A percentile compares a stretch with the other conserved stretches of the same genome.
Evolutionary conservation across 352 stramenopile species (phyloP).

Genomic region (Peronospora belbahrii): DNA sequence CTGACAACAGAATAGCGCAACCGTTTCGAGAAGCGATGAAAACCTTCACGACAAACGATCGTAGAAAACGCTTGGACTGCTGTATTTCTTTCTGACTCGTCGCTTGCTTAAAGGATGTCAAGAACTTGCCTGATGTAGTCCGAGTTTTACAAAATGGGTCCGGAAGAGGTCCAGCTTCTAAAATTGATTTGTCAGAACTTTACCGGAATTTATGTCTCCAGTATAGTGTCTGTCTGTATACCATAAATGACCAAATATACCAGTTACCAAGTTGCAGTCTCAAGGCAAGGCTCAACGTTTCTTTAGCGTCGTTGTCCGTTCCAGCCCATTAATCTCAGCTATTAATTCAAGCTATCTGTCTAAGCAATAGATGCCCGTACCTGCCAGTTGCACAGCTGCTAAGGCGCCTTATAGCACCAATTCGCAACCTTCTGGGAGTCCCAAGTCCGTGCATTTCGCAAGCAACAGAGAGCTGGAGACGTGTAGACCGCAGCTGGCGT

Average conservation of each 20-base stretch:
- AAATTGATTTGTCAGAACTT: too few species aligned
- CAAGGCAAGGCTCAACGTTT: background rate
- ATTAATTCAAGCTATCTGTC: too few species aligned
- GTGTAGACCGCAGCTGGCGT: slow-evolving; percentile 20
- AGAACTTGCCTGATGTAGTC: too few species aligned
- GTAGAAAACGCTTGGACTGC: background rate
- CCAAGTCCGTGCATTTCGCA: slow-evolving; percentile 47
- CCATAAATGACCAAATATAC: background rate
- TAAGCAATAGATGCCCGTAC: slow-evolving; percentile 16
- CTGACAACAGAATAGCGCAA: background rate
- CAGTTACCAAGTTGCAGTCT: slow-evolving; percentile 14
- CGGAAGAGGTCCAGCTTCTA: too few species aligned
- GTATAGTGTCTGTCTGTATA: background rate
- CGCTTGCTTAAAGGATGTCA: background rate
- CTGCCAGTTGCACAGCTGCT: background rate
- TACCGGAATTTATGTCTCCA: too few species aligned
- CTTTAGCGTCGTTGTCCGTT: background rate
- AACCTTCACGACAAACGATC: background rate
- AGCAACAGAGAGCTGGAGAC: slow-evolving; percentile 31
- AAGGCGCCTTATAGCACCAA: background rate
- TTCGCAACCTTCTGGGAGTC: slow-evolving; percentile 8
- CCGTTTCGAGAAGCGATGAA: background rate
- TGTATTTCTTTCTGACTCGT: background rate
- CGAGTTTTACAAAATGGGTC: background rate
- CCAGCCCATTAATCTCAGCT: background rate